Percentiles rank a stretch among this genome's conserved stretches.
Conservation (phyloP, 2,329 filamentous ascomycete genomes). For the Rutstroemia sp. region DNA sequence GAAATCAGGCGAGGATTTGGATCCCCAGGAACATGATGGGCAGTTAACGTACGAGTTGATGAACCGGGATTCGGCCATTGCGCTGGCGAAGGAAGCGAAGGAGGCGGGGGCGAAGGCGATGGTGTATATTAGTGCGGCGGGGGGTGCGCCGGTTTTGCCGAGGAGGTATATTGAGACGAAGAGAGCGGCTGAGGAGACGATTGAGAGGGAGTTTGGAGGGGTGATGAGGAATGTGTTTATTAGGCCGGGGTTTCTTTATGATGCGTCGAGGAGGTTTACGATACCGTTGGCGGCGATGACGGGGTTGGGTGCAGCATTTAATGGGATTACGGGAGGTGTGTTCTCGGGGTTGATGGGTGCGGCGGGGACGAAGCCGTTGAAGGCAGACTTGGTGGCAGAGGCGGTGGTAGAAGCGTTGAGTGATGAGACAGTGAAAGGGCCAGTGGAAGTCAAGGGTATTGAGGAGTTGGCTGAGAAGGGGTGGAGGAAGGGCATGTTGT, state of each 20-base stretch:
- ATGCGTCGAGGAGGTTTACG: constrained; percentile 72
- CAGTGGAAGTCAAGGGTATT: constrained; percentile 71
- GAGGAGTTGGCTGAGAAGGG: constrained; percentile 72
- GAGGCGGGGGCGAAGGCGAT: constrained; percentile 61
- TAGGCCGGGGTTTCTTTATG: constrained; percentile 83
- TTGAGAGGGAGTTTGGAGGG: constrained; percentile 66
- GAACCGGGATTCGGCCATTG: constrained; percentile 86
- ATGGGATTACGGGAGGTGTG: constrained; percentile 67
- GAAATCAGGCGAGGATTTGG: constrained; percentile 50
- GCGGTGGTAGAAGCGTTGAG: constrained; percentile 82
- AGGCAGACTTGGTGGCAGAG: constrained; percentile 80
- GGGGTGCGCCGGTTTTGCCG: constrained; percentile 77
- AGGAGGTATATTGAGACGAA: constrained; percentile 85
- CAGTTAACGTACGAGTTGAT: constrained; percentile 94
- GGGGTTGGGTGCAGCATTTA: constrained; percentile 67
- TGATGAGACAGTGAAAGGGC: constrained; percentile 65
- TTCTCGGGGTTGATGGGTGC: constrained; percentile 73
- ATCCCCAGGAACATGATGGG: constrained; percentile 58
- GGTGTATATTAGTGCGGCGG: constrained; percentile 83
- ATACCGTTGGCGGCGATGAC: constrained; percentile 76
- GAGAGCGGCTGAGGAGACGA: constrained; percentile 75
- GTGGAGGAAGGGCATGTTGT: constrained; percentile 90
- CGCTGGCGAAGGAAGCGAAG: constrained; percentile 70
- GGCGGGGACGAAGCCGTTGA: constrained; percentile 77
- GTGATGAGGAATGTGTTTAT: constrained; percentile 74